These are phyloP conservation scores for Phytophthora cactorum DNA, from an alignment of 352 stramenopile genomes.

Conservation along the genomic window DNA sequence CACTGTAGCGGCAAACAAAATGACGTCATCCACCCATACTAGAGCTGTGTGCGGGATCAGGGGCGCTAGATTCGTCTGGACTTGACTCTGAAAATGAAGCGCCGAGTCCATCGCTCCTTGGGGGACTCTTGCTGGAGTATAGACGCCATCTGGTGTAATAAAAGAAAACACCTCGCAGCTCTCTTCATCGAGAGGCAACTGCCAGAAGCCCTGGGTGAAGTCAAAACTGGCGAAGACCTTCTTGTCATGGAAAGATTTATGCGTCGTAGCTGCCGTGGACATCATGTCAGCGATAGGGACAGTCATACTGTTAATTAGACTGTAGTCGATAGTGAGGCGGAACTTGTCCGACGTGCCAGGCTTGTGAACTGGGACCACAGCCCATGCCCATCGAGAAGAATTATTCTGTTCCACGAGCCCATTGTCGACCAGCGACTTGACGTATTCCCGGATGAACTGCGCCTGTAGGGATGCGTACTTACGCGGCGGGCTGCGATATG, in stretches of 20 bases:
- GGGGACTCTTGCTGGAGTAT: conserved; percentile 6
- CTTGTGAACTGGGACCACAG: conserved; percentile 8
- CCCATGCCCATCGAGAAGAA: not conserved
- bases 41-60: conserved; percentile 18
- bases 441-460: conserved; percentile 14
- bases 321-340: not conserved
- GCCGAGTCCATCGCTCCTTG: conserved; percentile 8
- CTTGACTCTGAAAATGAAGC: not conserved
- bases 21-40: conserved; percentile 36
- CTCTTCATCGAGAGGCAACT: conserved; percentile 14
- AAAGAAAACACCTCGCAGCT: conserved; percentile 26
- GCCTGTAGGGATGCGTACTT: conserved; percentile 11
- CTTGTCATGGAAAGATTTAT: not conserved
- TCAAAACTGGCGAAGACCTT: conserved; percentile 15
- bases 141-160: conserved; percentile 26
- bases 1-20: conserved; percentile 16
- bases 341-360: not conserved
- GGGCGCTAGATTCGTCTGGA: not conserved
- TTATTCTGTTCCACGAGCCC: conserved; percentile 8
- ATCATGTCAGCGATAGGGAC: conserved; percentile 17
- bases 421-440: conserved; percentile 4
- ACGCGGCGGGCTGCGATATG: not conserved
- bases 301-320: conserved; percentile 6
- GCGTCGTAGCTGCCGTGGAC: conserved; percentile 1
- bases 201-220: conserved; percentile 33